These are phyloP conservation scores for Typha latifolia DNA, from an alignment of 176 grass and related monocot genomes.

Conservation along the genomic window DNA sequence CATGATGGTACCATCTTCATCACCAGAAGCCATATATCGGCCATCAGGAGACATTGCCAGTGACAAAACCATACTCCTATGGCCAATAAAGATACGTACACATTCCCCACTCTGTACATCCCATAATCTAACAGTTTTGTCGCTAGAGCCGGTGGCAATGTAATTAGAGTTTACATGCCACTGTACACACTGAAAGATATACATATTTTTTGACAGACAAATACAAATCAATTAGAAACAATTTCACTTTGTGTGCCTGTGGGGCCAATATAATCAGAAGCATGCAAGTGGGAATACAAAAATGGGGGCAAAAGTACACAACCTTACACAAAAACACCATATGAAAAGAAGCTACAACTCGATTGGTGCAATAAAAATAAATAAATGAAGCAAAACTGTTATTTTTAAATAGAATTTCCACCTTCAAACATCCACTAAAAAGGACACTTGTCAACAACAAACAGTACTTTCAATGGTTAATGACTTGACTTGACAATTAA, in stretches of 20 bases:
- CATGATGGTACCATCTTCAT: conserved; percentile 95
- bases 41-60: conserved; percentile 94
- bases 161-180: conserved; percentile 99
- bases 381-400: too few relatives aligned
- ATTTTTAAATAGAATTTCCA: too few relatives aligned
- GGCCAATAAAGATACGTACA: conserved; percentile 89
- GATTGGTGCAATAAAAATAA: too few relatives aligned
- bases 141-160: conserved; percentile 78
- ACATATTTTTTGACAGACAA: conserved; percentile 4
- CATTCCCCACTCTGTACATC: conserved; percentile 90
- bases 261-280: not conserved
- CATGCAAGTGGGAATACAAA: conserved; percentile 15
- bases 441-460: too few relatives aligned
- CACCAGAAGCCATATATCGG: conserved; percentile 83
- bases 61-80: conserved; percentile 91
- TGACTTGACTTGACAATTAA: too few relatives aligned
- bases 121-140: conserved; percentile 95
- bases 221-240: conserved; percentile 7
- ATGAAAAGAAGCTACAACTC: too few relatives aligned
- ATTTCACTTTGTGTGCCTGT: not conserved
- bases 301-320: not conserved
- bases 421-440: too few relatives aligned
- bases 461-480: too few relatives aligned
- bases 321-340: too few relatives aligned
- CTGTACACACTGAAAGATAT: conserved; percentile 77